Conservation (phyloP, 2,329 filamentous ascomycete species). For the Boeremia exigua region DNA sequence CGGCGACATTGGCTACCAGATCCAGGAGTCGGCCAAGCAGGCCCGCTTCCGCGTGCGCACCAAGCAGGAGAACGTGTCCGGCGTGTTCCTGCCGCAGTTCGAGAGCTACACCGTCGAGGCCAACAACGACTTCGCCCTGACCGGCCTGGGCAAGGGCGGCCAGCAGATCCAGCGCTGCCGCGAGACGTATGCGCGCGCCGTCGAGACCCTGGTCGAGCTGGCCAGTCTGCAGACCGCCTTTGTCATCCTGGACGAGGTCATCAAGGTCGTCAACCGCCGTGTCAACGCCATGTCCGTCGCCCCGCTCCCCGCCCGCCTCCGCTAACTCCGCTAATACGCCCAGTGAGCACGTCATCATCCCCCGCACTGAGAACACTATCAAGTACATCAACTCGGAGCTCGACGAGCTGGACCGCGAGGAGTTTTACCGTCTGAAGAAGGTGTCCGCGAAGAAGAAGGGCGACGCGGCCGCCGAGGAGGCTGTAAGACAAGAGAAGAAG, state of each 20-base stretch:
- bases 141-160: slow-evolving; percentile 92
- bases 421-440: slow-evolving; percentile 98
- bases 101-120: slow-evolving; percentile 89
- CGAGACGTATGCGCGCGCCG: slow-evolving; percentile 93
- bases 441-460: slow-evolving; percentile 74
- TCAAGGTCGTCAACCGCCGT: slow-evolving; percentile 98
- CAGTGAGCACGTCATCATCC: slow-evolving; percentile 93
- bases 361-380: slow-evolving; percentile 98
- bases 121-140: slow-evolving; percentile 94
- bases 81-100: slow-evolving; percentile 91
- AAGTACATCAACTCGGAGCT: slow-evolving; percentile 99
- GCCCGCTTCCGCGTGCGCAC: slow-evolving; percentile 92
- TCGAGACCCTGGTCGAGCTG: slow-evolving; percentile 93
- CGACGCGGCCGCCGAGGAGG: slow-evolving; percentile 52
- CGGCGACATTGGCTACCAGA: slow-evolving; percentile 92
- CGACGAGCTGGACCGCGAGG: slow-evolving; percentile 95
- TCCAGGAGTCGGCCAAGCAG: slow-evolving; percentile 92
- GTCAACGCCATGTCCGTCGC: slow-evolving; percentile 86
- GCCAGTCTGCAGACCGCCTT: slow-evolving; percentile 97
- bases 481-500: slow-evolving; percentile 47
- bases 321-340: slow-evolving; percentile 18
- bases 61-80: slow-evolving; percentile 98
- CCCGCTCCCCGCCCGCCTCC: too few relatives aligned
- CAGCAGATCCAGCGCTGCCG: slow-evolving; percentile 95
- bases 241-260: slow-evolving; percentile 96